A percentile compares a stretch with the other conserved stretches of the same genome.
Evolutionary conservation across 306 rosid species (phyloP).

Genomic region (Glycyrrhiza uralensis): DNA sequence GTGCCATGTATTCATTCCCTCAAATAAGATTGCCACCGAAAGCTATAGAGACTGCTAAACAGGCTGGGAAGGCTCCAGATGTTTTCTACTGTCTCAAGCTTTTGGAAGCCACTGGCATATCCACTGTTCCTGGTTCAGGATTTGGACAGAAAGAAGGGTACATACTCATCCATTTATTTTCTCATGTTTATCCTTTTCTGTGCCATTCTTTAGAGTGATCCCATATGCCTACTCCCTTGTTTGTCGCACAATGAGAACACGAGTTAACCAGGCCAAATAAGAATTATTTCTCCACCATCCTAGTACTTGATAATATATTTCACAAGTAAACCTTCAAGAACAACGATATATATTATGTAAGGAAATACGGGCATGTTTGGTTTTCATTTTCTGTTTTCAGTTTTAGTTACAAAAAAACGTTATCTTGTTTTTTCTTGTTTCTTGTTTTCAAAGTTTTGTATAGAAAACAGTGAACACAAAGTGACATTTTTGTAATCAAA

Average conservation of each 20-base stretch:
- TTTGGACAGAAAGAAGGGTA: conserved; percentile 99
- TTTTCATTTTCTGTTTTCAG: not conserved
- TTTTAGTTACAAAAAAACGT: no score
- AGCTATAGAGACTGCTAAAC: conserved; percentile 80
- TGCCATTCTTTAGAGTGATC: no score
- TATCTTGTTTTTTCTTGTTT: no score
- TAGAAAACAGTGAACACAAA: no score
- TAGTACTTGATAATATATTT: not conserved
- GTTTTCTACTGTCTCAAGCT: conserved; percentile 96
- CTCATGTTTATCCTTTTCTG: not conserved
- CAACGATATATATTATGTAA: not conserved
- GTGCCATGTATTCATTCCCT: conserved; percentile 99
- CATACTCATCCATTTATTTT: not conserved
- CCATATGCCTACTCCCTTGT: not conserved
- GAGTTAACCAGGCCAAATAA: not conserved
- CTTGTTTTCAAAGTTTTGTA: no score
- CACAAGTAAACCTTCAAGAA: not conserved
- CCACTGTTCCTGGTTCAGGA: conserved; percentile 99
- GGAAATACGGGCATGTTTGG: no score
- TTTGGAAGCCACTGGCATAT: conserved; percentile 96
- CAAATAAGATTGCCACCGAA: conserved; percentile 84
- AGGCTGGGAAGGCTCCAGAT: conserved; percentile 85
- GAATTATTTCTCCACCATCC: not conserved
- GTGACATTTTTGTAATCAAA: no score
- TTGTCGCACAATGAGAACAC: not conserved